Evolutionary conservation across 2,329 filamentous ascomycete genomes (phyloP).

Genomic region (Talaromyces sp.): DNA sequence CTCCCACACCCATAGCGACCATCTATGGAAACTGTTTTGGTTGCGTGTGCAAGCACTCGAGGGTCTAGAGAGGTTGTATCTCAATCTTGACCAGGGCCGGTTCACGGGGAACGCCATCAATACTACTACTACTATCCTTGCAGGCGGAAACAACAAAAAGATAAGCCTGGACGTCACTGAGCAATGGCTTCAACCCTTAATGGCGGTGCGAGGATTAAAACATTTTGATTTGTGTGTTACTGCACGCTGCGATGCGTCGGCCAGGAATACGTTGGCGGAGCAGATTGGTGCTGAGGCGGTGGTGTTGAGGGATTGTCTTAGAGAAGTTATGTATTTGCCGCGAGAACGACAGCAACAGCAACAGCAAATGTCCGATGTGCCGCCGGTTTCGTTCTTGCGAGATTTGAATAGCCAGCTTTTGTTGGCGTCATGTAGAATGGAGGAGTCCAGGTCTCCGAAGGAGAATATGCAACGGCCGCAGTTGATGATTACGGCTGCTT

Average conservation of each 20-base stretch:
- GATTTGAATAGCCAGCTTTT: neutral
- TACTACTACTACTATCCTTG: conserved; percentile 6
- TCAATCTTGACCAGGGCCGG: conserved; percentile 30
- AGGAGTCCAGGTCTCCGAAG: neutral
- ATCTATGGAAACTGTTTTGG: conserved; percentile 31
- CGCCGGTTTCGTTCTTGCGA: neutral
- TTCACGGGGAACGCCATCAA: conserved; percentile 21
- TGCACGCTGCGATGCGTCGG: conserved; percentile 27
- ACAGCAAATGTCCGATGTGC: neutral
- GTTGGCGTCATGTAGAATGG: neutral
- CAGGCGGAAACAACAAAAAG: conserved; percentile 18
- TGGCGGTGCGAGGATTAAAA: conserved; percentile 25
- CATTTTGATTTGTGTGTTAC: conserved; percentile 32
- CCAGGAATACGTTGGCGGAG: conserved; percentile 25
- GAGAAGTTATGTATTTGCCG: conserved; percentile 23
- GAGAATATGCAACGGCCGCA: conserved; percentile 12
- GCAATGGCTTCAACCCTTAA: conserved; percentile 28
- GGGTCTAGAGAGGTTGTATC: conserved; percentile 19
- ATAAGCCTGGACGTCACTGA: conserved; percentile 25
- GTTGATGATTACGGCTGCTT: conserved; percentile 30
- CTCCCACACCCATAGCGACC: conserved; percentile 34
- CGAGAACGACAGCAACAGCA: neutral
- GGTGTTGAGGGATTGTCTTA: conserved; percentile 24
- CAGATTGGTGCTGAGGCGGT: conserved; percentile 25
- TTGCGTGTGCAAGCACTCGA: conserved; percentile 19